Evolutionary conservation across 768 basidiomycete genomes (phyloP).

Genomic region (Amanita polypyramis): DNA sequence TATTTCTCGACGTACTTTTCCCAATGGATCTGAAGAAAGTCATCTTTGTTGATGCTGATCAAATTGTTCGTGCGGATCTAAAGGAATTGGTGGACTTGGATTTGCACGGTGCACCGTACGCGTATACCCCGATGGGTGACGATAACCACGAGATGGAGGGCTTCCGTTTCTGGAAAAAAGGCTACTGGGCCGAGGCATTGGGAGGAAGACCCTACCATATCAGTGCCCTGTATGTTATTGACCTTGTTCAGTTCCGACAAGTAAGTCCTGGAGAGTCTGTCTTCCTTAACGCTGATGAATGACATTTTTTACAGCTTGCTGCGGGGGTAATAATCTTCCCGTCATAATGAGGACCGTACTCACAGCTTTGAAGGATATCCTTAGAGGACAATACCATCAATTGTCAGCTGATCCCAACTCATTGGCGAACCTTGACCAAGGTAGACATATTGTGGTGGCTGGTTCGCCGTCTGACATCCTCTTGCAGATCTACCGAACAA

Average conservation of each 20-base stretch:
- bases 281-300: constrained; percentile 2
- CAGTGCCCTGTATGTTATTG: constrained; percentile 93
- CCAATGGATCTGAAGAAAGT: constrained; percentile 99
- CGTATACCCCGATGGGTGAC: constrained; percentile 96
- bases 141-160: constrained; percentile 94
- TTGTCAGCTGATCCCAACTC: constrained; percentile 93
- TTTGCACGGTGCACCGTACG: constrained; percentile 88
- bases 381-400: constrained; percentile 86
- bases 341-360: constrained; percentile 1
- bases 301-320: constrained; percentile 27
- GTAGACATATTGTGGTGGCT: constrained; percentile 21
- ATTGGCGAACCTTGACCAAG: constrained; percentile 91
- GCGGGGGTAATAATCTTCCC: constrained; percentile 31
- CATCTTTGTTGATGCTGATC: constrained; percentile 97
- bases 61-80: constrained; percentile 94
- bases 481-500: constrained; percentile 86
- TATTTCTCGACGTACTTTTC: constrained; percentile 97
- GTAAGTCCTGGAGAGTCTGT: constrained; percentile 24
- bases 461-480: not conserved
- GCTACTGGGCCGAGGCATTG: constrained; percentile 89
- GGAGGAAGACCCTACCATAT: constrained; percentile 88
- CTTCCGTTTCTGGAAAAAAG: constrained; percentile 98
- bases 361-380: constrained; percentile 50
- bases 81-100: constrained; percentile 92
- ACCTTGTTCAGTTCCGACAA: constrained; percentile 91